Conservation (phyloP, 2,329 filamentous ascomycete species). For the Fusarium sp. region DNA sequence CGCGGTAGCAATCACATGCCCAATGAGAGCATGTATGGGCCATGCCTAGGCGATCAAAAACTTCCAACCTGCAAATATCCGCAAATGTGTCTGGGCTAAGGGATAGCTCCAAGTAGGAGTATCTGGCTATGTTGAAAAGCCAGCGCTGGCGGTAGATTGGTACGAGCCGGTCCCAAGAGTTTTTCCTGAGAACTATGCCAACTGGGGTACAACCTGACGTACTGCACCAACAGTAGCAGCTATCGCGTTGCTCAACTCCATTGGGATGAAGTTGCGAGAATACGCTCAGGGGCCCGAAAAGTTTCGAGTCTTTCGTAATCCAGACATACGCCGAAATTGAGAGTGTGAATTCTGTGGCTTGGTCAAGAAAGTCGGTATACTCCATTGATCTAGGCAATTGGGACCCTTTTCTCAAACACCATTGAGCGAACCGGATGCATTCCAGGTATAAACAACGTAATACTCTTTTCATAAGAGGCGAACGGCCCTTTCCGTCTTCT, state of each 20-base stretch:
- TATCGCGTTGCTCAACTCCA: neutral
- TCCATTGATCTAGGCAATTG: neutral
- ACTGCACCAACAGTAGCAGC: slow-evolving; percentile 1
- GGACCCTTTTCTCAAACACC: neutral
- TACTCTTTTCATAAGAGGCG: neutral
- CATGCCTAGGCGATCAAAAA: slow-evolving; percentile 5
- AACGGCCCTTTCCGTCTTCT: neutral
- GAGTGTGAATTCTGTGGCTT: fast-evolving
- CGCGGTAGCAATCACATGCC: no score
- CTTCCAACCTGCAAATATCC: slow-evolving; percentile 1
- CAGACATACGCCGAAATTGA: neutral
- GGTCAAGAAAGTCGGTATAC: neutral
- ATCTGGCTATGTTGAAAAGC: neutral
- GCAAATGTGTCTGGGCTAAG: neutral
- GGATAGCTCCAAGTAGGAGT: neutral
- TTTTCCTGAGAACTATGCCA: neutral
- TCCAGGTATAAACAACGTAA: fast-evolving
- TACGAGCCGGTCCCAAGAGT: no score
- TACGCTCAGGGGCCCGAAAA: neutral
- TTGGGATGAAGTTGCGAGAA: neutral
- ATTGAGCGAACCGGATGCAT: neutral
- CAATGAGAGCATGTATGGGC: neutral
- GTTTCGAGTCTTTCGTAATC: neutral
- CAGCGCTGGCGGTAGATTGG: neutral
- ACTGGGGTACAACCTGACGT: neutral